Conservation (phyloP, 2,329 filamentous ascomycete genomes). For the Cladosporium halotolerans region DNA sequence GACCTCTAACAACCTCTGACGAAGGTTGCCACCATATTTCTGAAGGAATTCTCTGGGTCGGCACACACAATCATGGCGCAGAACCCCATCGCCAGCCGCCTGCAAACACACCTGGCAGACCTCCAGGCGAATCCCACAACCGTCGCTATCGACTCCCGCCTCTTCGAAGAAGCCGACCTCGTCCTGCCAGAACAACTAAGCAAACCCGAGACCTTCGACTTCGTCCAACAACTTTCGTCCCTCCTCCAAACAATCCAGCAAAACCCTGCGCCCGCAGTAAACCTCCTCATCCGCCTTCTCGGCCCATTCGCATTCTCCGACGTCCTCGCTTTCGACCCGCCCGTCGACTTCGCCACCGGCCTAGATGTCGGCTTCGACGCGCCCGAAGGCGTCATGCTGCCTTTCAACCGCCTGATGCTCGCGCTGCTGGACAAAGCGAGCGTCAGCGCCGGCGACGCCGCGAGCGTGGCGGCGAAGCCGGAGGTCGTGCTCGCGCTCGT, state of each 20-base stretch:
- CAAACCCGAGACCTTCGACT: slow-evolving; percentile 22
- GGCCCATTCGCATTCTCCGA: slow-evolving; percentile 45
- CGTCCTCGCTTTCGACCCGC: slow-evolving; percentile 40
- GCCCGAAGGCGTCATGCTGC: slow-evolving; percentile 22
- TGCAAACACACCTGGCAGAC: slow-evolving; percentile 40
- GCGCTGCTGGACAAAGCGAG: slow-evolving; percentile 52
- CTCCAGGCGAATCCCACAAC: slow-evolving; percentile 39
- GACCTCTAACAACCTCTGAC: not conserved
- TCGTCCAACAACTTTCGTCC: slow-evolving; percentile 43
- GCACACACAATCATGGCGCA: not conserved
- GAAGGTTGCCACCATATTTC: not conserved
- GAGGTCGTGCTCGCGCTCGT: slow-evolving; percentile 51
- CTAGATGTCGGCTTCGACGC: slow-evolving; percentile 40
- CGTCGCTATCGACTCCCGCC: slow-evolving; percentile 40
- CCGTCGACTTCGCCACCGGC: slow-evolving; percentile 50
- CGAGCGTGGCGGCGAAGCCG: slow-evolving; percentile 51
- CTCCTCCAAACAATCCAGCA: slow-evolving; percentile 50
- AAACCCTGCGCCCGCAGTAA: slow-evolving; percentile 50
- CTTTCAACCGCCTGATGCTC: slow-evolving; percentile 52
- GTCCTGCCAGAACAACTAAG: slow-evolving; percentile 37
- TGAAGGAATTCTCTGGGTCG: too few species aligned
- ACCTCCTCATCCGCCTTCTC: slow-evolving; percentile 46
- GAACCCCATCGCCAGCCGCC: slow-evolving; percentile 7
- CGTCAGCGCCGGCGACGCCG: slow-evolving; percentile 46
- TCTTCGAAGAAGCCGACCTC: slow-evolving; percentile 47